These are phyloP conservation scores for Dentipellis fragilis DNA, from an alignment of 768 basidiomycete genomes.

Conservation along the genomic window DNA sequence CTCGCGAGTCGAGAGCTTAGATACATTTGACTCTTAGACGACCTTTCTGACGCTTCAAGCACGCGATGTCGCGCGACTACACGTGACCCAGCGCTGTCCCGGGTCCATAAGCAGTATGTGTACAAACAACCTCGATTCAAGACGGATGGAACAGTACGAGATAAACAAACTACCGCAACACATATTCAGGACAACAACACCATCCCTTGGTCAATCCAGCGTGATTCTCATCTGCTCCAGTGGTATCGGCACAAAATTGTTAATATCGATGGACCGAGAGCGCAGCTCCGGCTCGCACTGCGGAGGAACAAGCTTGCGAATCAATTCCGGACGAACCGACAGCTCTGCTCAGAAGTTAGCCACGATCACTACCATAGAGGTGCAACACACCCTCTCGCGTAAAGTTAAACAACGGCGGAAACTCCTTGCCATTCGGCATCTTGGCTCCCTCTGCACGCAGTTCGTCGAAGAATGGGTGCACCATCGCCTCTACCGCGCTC, in stretches of 20 bases:
- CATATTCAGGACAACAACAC: not conserved
- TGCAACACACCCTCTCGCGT: constrained; percentile 81
- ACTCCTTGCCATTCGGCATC: constrained; percentile 96
- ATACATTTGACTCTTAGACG: too few species aligned
- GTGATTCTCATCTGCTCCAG: constrained; percentile 90
- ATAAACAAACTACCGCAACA: not conserved
- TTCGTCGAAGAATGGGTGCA: constrained; percentile 96
- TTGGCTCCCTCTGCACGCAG: constrained; percentile 79
- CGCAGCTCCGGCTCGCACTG: constrained; percentile 85
- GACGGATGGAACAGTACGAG: not conserved
- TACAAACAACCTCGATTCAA: not conserved
- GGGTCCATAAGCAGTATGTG: too few species aligned
- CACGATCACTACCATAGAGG: not conserved
- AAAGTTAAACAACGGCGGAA: constrained; percentile 91
- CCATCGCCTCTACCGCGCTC: constrained; percentile 86
- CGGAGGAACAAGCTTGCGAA: constrained; percentile 81
- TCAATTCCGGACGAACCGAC: constrained; percentile 92
- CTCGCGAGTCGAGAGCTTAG: too few species aligned
- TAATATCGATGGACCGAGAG: constrained; percentile 76
- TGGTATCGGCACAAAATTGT: constrained; percentile 95
- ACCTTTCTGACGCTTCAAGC: too few species aligned
- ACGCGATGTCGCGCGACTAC: too few species aligned
- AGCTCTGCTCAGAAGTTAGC: constrained; percentile 56
- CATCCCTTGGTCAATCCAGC: constrained; percentile 48
- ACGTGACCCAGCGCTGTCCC: too few species aligned